Conservation (phyloP, 2,329 filamentous ascomycete genomes). For the Ophiostoma perfectum region DNA sequence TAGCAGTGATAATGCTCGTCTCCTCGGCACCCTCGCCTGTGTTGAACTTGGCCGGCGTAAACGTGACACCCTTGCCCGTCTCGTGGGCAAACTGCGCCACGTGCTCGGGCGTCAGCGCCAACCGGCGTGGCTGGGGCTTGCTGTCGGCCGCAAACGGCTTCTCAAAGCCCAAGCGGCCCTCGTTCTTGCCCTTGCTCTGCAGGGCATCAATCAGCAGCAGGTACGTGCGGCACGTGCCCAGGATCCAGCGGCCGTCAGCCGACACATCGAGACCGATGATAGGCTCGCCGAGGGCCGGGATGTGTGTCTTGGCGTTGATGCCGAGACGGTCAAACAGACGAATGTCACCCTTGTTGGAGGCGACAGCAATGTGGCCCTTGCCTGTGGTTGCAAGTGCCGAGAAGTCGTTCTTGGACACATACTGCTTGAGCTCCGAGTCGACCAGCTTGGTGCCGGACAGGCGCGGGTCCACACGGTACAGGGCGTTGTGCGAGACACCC, state of each 20-base stretch:
- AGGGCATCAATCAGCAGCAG: slow-evolving; percentile 86
- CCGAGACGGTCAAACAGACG: slow-evolving; percentile 93
- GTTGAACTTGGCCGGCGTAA: slow-evolving; percentile 39
- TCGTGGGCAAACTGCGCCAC: slow-evolving; percentile 97
- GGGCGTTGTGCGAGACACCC: slow-evolving; percentile 83
- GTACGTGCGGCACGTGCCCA: slow-evolving; percentile 91
- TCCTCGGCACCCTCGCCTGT: slow-evolving; percentile 74
- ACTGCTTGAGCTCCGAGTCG: slow-evolving; percentile 89
- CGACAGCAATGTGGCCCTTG: slow-evolving; percentile 93
- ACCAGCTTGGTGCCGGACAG: slow-evolving; percentile 87
- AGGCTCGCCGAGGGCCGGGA: slow-evolving; percentile 88
- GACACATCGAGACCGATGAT: slow-evolving; percentile 94
- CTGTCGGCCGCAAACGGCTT: slow-evolving; percentile 84
- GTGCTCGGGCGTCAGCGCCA: slow-evolving; percentile 83
- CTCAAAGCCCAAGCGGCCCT: slow-evolving; percentile 97
- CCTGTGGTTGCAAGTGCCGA: slow-evolving; percentile 90
- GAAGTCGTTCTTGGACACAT: slow-evolving; percentile 95
- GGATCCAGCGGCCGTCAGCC: slow-evolving; percentile 90
- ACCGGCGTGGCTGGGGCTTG: slow-evolving; percentile 87
- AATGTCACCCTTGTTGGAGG: slow-evolving; percentile 95
- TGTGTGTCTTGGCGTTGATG: slow-evolving; percentile 95
- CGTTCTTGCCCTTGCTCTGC: slow-evolving; percentile 91
- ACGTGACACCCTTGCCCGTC: slow-evolving; percentile 77
- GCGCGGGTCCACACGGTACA: slow-evolving; percentile 91
- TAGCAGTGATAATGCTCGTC: slow-evolving; percentile 93